Conservation (phyloP, 2,329 filamentous ascomycete genomes). For the Chaetoscypha palmicola region DNA sequence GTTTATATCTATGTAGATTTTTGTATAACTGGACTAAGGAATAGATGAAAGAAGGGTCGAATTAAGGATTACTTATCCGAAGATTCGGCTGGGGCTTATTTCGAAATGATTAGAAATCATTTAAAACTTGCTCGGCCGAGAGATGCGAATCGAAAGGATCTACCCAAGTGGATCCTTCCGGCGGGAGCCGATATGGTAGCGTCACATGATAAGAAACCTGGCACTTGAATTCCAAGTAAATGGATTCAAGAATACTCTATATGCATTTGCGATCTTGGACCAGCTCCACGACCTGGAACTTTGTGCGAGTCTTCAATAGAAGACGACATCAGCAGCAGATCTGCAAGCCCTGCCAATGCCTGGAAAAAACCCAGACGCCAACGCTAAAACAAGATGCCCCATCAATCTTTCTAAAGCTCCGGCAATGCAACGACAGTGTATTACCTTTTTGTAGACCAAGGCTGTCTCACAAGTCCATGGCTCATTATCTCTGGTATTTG, state of each 20-base stretch:
- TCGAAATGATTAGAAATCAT: constrained; percentile 20
- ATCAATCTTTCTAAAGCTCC: background rate
- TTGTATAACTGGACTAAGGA: background rate
- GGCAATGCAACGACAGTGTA: background rate
- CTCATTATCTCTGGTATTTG: background rate
- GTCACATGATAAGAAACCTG: no score
- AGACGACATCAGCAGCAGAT: no score
- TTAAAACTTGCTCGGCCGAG: constrained; percentile 34
- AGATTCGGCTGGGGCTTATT: background rate
- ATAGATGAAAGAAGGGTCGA: constrained; percentile 1
- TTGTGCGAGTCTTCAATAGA: no score
- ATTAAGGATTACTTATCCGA: constrained; percentile 19
- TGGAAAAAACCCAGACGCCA: constrained; percentile 13
- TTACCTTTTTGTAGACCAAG: background rate
- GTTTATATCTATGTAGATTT: no score
- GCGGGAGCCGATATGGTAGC: no score
- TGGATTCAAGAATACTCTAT: no score
- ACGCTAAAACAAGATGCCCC: constrained; percentile 3
- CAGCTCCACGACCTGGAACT: no score
- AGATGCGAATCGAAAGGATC: constrained; percentile 34
- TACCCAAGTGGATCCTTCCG: background rate
- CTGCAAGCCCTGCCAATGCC: no score
- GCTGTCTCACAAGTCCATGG: background rate
- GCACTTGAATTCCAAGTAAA: no score
- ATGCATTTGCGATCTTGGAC: no score